phyloP scores from a whole-genome alignment of 257 asterid species.

The Salvia rosmarinus region DNA sequence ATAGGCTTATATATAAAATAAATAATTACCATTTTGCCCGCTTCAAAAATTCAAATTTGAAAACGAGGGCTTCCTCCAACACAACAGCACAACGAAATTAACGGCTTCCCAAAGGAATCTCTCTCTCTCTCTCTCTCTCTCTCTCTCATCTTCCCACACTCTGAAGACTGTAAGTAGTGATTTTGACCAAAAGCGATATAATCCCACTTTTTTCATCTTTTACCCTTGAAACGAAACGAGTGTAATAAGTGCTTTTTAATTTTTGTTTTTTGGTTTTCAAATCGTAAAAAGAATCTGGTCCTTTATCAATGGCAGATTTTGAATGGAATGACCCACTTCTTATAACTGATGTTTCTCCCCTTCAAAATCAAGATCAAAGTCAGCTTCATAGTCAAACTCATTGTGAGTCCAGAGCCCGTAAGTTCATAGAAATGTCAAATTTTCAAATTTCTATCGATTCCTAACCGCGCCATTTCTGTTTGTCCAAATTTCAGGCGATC shows the following conservation, averaged over 20 bases:
- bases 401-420: conserved; percentile 42
- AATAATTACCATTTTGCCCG: conserved; percentile 18
- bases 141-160: conserved; percentile 31
- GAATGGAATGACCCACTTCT: conserved; percentile 78
- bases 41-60: conserved; percentile 61
- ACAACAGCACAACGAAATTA: conserved; percentile 63
- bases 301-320: conserved; percentile 59
- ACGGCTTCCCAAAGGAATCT: conserved; percentile 48
- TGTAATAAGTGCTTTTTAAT: conserved; percentile 37
- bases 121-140: conserved; percentile 31
- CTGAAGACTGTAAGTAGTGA: conserved; percentile 25
- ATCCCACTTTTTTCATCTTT: conserved; percentile 45
- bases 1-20: background rate
- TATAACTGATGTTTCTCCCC: conserved; percentile 66
- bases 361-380: conserved; percentile 45
- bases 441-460: background rate
- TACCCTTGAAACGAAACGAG: conserved; percentile 33
- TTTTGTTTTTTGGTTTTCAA: conserved; percentile 41
- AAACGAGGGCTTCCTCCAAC: conserved; percentile 42
- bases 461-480: conserved; percentile 18
- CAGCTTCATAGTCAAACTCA: conserved; percentile 36
- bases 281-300: conserved; percentile 34
- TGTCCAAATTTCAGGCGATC: conserved; percentile 50
- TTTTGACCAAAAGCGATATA: conserved; percentile 41
- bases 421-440: background rate